Base-by-base conservation (phyloP, 1,284 basidiomycete genomes). In the Pseudozyma tsukubaensis region DNA sequence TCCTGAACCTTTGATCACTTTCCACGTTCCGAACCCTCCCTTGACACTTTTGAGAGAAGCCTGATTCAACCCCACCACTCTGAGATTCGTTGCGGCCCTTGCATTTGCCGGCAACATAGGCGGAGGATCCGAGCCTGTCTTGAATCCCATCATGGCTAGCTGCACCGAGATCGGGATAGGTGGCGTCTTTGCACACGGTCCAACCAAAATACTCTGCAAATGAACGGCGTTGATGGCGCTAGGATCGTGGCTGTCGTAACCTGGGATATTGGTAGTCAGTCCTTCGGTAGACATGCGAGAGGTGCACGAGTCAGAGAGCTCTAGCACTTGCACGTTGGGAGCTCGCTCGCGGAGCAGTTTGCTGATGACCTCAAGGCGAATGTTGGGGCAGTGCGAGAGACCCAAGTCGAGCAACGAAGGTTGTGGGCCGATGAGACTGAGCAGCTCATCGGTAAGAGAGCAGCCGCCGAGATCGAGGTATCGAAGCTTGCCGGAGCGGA, bases 391-490 rank as follows among this genome's bases (percentile, higher is more conserved):
- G 85, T 94, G 90, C 8, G 93, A 94, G 9, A 99, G 88, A 3
- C 80, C 81, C 3, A 84, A 62, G 37, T 83, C 81, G 63, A 96
- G 90, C 19, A 99, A 87, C 40, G 88, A 88, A 1, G 91, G 90
- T 83, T 95, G 94, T 1, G 89, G 86, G 0, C 87, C 85, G 4
- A 90, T 85, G 44, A 91, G 85, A 4, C 88, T 87, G 5, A 84
- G 73, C 34, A 78, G 58, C 34, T 61, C 77, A 55, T 87, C 85
- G 5, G 91, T 92, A 49, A 97, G 78, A 0, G 91, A 91, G 6
- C 92, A 88, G 63, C 92, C 93, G 11, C 94, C 95, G 18, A 99
- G 85, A 84, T 99, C 96, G 64, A 99, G 89, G 85, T 95, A 97
- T 16, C 90, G 88, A 47, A 98, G 87, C 57, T 89, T 85, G 16